Evolutionary conservation across 352 stramenopile species (phyloP), one percentile per base, ranked within the genome.

Genomic region (Globisporangium perplexum): DNA sequence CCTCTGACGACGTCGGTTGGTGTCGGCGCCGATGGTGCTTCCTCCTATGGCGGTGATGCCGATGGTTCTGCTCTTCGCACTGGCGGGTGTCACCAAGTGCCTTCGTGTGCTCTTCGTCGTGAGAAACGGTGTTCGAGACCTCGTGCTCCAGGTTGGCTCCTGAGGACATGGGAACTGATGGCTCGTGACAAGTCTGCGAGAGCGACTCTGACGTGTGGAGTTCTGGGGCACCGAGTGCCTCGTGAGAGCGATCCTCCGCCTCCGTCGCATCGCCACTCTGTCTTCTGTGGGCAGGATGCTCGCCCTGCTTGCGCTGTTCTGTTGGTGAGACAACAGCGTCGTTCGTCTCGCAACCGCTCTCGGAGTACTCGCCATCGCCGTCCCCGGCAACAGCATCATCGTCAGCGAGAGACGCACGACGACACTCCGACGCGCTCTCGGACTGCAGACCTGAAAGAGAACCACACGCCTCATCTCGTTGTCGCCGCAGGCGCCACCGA

Each of bases 401-500:
- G 6, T 18, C 18, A 3, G 12, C 12, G 15, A 4, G 33, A 18
- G 1, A 18, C 11, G 14, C 6, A 3, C 14, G 33, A 6, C 14
- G 33, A 18, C 14, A 3, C 7, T 18, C 33, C 5, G 12, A 39
- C 33, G 11, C 33, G 12, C 33, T 39, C 33, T 39, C 33, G 12
- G 33, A 12, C 14, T 39, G 33, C 33, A 39, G 33, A 12, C 14
- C 18, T 12, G 15, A 11, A 12, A 4, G 3, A 39, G 0, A 12
- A 18, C 33, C 12, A 5, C n/a, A 14, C 8, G n/a, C 20, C 0
- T 6, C 17, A 0, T 55, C 41, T 20, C 55, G 50, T 10, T 63
- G 44, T 7, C 44, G 41, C 15, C 63, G 57, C 14, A 64, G 49
- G 18, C 51, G 51, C 46, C 57, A 59, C 10, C 80, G 77, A 30